Base-by-base conservation (phyloP, 345 rosid genomes). In the Eucalyptus pauciflora region DNA sequence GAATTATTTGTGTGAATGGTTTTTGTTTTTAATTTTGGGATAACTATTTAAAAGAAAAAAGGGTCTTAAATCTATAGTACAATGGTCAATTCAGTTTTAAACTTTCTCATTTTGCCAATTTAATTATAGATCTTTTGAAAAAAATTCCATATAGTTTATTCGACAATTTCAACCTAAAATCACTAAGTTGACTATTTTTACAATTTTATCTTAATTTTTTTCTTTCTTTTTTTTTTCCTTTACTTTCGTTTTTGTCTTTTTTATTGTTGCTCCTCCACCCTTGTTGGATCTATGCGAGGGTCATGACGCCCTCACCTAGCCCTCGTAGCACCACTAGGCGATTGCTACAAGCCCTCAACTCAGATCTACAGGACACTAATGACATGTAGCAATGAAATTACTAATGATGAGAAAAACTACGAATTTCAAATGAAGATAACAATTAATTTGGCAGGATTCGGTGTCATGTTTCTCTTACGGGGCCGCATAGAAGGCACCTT, bases 1-100 rank as follows among this genome's bases (percentile, higher is more conserved):
- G 62, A 56, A 56, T 56, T 56, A 56, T 24, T 56, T 56, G 29
- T 25, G 29, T 56, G 29, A 56, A 56, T 56, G 62, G 13, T 56
- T 56, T 10, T 0, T 56, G 3, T 10, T 56, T 56, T 56, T 24
- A 56, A 56, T 24, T 56, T 56, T 3, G 5, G 0, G 62, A 56
- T 56, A 56, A 56, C 5, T 56, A 22, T 5, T 33, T 33, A 41
- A 4, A 41, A 50, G 16, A 6, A 15, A 56, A 10, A 54, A 60
- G 25, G 0, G 8, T 29, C 33, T 29, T 64, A n/a, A n/a, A 64
- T 8, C 1, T 64, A n/a, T n/a, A 7, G 3, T n/a, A n/a, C 0
- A 6, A n/a, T 0, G 1, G 3, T 8, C 5, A 64, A 64, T n/a
- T 62, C 9, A 64, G 0, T n/a, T 17, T 0, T n/a, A n/a, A 64